Base-by-base conservation (phyloP, 2,329 filamentous ascomycete species). In the Purpureocillium takamizusanense region DNA sequence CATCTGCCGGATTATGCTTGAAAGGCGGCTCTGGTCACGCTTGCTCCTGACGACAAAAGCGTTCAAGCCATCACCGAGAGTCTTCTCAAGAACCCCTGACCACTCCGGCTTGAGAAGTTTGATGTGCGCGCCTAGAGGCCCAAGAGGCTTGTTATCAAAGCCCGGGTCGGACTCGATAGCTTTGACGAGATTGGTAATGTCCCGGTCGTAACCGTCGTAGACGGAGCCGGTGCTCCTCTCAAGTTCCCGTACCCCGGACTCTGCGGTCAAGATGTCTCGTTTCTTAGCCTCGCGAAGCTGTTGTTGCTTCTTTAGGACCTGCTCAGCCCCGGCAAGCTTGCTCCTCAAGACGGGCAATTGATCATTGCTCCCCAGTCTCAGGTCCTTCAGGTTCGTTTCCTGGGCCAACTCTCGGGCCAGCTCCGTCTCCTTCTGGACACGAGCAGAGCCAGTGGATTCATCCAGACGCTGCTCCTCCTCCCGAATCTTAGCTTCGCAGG, bases 1-100 rank as follows among this genome's bases (percentile, higher is more conserved):
- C 3, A 72, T 54, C 37, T 65, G 67, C 30, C 72, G 72, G 70
- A 94, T 83, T 47, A 94, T 60, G 3, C 57, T 57, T 13, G 69
- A 72, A 4, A 98, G 67, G 7, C 76, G 69, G n/a, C 70, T 69
- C 55, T 86, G 80, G 54, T 98, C 92, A 11, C 68, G 61, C 51
- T 85, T 86, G 57, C 69, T 86, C 6, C 77, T 81, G 31, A 95
- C 89, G 36, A 94, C 75, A 53, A 97, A 98, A 2, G 76, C 79
- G 44, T 78, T 83, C 25, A 97, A 65, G 1, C 65, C 69, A 4
- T 59, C 61, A n/a, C 86, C 86, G 33, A 95, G 72, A 2, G 76
- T 76, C 45, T 74, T 83, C 55, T 98, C 92, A 12, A 98, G 60
- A 32, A 94, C 78, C 1, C 76, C 74, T 1, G 82, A 83, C 92